Conservation (phyloP, 2,329 filamentous ascomycete species). For the Coniochaeta sp. region DNA sequence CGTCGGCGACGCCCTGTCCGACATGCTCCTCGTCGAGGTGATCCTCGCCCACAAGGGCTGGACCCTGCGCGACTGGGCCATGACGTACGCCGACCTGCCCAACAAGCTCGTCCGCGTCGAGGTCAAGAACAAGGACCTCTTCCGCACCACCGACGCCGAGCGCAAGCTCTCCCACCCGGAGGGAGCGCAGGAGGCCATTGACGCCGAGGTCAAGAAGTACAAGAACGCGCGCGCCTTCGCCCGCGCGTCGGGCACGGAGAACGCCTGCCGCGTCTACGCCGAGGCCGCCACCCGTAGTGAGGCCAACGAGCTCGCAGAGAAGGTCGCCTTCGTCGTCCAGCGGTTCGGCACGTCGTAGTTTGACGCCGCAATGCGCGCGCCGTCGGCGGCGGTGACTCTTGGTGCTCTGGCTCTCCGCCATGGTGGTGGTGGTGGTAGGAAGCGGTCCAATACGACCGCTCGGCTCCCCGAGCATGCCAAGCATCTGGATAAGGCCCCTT, state of each 20-base stretch:
- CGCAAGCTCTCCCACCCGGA: constrained; percentile 72
- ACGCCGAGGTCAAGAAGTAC: constrained; percentile 83
- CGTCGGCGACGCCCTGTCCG: constrained; percentile 90
- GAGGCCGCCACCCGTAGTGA: constrained; percentile 86
- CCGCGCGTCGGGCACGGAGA: constrained; percentile 88
- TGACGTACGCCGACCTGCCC: constrained; percentile 87
- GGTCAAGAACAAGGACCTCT: constrained; percentile 79
- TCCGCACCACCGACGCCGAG: constrained; percentile 89
- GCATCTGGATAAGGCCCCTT: neutral
- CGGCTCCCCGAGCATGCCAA: neutral
- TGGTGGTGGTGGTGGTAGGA: too few relatives aligned
- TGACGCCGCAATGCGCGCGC: neutral
- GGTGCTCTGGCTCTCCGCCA: neutral
- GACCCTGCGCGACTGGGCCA: constrained; percentile 84
- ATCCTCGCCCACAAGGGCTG: constrained; percentile 94
- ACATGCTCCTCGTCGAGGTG: constrained; percentile 92
- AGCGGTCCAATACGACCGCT: neutral
- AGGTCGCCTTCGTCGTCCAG: constrained; percentile 70
- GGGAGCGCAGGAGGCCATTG: constrained; percentile 79
- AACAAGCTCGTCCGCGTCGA: constrained; percentile 93
- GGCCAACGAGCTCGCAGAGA: constrained; percentile 81
- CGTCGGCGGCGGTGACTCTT: neutral
- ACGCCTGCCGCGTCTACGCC: constrained; percentile 91
- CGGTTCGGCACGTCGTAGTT: constrained; percentile 34
- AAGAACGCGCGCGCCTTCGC: constrained; percentile 85